Evolutionary conservation across 768 basidiomycete species (phyloP), one percentile per base, ranked within the genome.

Genomic region (Chlorophyllum brunneum): DNA sequence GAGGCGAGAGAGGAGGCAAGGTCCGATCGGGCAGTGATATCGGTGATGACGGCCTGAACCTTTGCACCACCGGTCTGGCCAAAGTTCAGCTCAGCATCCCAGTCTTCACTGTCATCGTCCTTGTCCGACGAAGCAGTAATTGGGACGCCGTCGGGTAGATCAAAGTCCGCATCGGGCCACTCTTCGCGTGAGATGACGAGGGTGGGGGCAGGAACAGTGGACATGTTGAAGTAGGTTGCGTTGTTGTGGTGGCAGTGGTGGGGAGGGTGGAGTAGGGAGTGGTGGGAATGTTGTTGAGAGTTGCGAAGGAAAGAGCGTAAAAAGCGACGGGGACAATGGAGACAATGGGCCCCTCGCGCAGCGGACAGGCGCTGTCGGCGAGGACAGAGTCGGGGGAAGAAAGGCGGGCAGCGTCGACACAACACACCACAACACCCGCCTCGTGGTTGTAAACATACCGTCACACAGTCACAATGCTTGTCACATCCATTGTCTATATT

Each of bases 101-200:
- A 92, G 63, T 92, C 88, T 64, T 87, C 80, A 56, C 80, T 78
- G 46, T 74, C 80, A 46, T 81, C 76, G 54, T 83, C 82, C 69
- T 77, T 85, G 74, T 86, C 85, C 18, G 78, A 79, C 22, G 76
- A 76, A 31, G 84, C 67, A 59, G 85, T 81, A 46, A 89, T 78
- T 43, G 81, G 74, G 42, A 79, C 79, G 37, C 81, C 89, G 42
- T 92, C 90, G 49, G 86, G 84, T 18, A 92, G 72, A 65, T 91
- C 90, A 64, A 92, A 92, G 69, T 92, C 90, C 56, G 86, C 86
- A 67, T 92, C 90, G 38, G 81, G 77, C 89, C 90, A 92, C 72
- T 91, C 88, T 69, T 92, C 89, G 56, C 80, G 78, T 50, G 76
- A 66, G 33, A 75, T 61, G 36, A 72, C 67, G 56, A 77, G 71